Evolutionary conservation across 2,329 filamentous ascomycete species (phyloP).

Genomic region (Claviceps capensis): DNA sequence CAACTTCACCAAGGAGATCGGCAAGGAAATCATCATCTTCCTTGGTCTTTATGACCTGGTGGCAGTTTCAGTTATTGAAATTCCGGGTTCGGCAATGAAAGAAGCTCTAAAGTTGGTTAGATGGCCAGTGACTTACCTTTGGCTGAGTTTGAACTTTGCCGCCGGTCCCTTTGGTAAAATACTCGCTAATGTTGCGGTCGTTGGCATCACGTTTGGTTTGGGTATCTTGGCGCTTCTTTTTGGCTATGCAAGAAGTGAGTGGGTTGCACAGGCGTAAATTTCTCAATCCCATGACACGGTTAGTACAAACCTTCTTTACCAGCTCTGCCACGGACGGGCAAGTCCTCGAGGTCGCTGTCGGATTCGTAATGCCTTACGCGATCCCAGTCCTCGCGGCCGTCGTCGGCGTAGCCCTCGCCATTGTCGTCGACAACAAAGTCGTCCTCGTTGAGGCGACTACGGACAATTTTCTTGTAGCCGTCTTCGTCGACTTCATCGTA

Average conservation of each 20-base stretch:
- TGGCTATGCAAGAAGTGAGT: slow-evolving; percentile 37
- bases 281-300: slow-evolving; percentile 3
- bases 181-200: slow-evolving; percentile 85
- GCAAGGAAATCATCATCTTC: slow-evolving; percentile 83
- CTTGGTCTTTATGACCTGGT: slow-evolving; percentile 60
- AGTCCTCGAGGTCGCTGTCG: slow-evolving; percentile 48
- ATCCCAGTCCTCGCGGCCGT: slow-evolving; percentile 91
- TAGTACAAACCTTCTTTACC: slow-evolving; percentile 35
- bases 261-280: neutral
- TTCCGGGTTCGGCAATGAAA: neutral
- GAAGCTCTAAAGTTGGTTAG: neutral
- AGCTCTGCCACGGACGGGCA: slow-evolving; percentile 29
- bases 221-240: slow-evolving; percentile 79
- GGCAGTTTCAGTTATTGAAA: slow-evolving; percentile 1
- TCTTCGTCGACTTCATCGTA: slow-evolving; percentile 97
- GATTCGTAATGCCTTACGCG: slow-evolving; percentile 54
- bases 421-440: slow-evolving; percentile 99
- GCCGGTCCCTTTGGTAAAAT: slow-evolving; percentile 68
- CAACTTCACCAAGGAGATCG: slow-evolving; percentile 74
- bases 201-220: slow-evolving; percentile 74
- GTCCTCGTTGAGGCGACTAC: slow-evolving; percentile 77
- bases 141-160: slow-evolving; percentile 56
- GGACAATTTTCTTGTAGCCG: slow-evolving; percentile 91
- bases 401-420: slow-evolving; percentile 90
- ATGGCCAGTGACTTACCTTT: slow-evolving; percentile 44